A percentile compares a stretch with the other conserved stretches of the same genome.
Conservation (phyloP, 345 rosid species). For the Pugionium dolabratum region DNA sequence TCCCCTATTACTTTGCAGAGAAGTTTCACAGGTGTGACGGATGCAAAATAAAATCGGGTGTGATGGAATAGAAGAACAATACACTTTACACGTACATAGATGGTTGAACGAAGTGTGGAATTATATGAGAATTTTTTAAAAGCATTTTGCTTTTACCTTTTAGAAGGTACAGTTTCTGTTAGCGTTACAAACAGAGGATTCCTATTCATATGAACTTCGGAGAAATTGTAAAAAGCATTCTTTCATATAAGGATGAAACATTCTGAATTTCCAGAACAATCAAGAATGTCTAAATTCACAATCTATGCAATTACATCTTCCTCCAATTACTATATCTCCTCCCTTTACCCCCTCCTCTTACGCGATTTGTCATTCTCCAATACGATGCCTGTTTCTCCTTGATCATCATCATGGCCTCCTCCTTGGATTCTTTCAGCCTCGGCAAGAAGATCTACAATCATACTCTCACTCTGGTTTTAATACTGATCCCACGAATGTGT, state of each 20-base stretch:
- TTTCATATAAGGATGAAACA: constrained; percentile 3
- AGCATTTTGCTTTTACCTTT: not conserved
- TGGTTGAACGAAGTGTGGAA: constrained; percentile 7
- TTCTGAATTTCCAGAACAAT: not conserved
- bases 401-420: constrained; percentile 13
- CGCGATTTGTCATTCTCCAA: constrained; percentile 28
- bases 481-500: constrained; percentile 80
- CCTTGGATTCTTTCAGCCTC: constrained; percentile 33
- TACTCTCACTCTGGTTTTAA: constrained; percentile 70
- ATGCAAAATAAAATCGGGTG: not conserved
- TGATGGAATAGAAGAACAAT: constrained; percentile 13
- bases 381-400: not conserved
- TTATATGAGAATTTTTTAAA: constrained; percentile 7
- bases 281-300: not conserved
- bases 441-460: constrained; percentile 58
- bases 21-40: constrained; percentile 19
- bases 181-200: constrained; percentile 12
- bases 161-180: constrained; percentile 17
- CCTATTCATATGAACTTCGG: constrained; percentile 12
- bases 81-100: constrained; percentile 15
- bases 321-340: constrained; percentile 17
- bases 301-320: not conserved
- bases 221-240: constrained; percentile 19
- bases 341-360: constrained; percentile 12
- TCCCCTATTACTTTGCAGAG: constrained; percentile 21